These are phyloP conservation scores for Aspergillus luchuensis DNA, from an alignment of 2,329 filamentous ascomycete species.

Conservation along the genomic window DNA sequence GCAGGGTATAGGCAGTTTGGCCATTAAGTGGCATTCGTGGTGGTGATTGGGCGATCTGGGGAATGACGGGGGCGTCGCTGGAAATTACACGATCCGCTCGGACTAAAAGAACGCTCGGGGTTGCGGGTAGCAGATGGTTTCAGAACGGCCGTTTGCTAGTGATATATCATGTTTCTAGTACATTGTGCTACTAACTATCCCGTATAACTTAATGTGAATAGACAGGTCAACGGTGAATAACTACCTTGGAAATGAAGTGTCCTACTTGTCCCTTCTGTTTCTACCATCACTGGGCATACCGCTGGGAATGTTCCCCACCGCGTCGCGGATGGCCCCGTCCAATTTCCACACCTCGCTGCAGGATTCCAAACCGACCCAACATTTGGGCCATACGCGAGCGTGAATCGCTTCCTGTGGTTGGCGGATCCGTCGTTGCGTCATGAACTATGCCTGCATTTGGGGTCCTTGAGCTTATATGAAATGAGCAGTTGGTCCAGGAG, in stretches of 20 bases:
- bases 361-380: neutral
- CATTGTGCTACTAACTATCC: too few species aligned
- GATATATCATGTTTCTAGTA: neutral
- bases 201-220: too few species aligned
- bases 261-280: too few species aligned
- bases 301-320: neutral
- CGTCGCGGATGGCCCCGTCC: neutral
- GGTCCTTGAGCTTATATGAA: neutral
- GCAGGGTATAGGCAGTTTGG: neutral
- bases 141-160: neutral
- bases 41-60: neutral
- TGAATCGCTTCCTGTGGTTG: neutral
- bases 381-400: neutral
- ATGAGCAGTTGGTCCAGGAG: neutral
- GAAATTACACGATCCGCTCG: constrained; percentile 4
- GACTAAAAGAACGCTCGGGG: neutral
- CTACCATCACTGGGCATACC: too few species aligned
- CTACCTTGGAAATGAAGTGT: too few species aligned
- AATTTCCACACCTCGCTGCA: neutral
- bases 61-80: neutral
- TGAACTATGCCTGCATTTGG: neutral
- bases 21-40: neutral
- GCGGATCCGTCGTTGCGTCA: neutral
- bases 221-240: too few species aligned
- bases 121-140: neutral